phyloP scores from a whole-genome alignment of 208 protist genomes.

The Leishmania guyanensis region DNA sequence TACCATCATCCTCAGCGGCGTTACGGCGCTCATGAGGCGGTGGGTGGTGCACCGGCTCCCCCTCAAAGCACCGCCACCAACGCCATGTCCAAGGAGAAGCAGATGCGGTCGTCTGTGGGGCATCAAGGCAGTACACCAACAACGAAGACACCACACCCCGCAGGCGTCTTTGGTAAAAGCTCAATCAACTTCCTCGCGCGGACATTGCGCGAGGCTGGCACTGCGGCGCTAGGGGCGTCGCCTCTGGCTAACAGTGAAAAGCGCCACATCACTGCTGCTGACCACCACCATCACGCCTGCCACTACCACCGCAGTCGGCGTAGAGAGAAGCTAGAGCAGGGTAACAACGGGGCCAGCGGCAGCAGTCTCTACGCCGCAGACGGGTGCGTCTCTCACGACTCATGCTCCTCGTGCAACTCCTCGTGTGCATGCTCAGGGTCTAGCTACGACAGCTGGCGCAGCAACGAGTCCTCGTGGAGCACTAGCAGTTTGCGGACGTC shows the following conservation, averaged over 20 bases:
- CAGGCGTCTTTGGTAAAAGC: constrained; percentile 3
- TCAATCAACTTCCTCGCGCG: constrained; percentile 19
- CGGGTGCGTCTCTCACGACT: neutral
- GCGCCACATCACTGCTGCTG: neutral
- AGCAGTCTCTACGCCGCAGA: neutral
- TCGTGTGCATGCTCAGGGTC: neutral
- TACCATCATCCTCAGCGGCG: neutral
- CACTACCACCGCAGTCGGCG: neutral
- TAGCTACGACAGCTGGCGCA: constrained; percentile 10
- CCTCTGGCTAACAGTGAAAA: neutral
- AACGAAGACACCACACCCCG: neutral
- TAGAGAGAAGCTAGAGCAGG: neutral
- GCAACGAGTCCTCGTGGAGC: neutral
- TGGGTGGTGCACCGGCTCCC: neutral
- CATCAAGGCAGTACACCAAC: constrained; percentile 10
- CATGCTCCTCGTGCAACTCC: neutral
- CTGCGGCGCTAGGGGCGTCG: constrained; percentile 1
- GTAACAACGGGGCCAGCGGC: neutral
- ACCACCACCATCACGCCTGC: neutral
- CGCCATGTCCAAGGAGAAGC: neutral
- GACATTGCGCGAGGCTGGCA: constrained; percentile 12
- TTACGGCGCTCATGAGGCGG: neutral
- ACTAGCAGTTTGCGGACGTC: neutral
- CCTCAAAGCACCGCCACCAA: constrained; percentile 1
- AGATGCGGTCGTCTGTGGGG: neutral